Evolutionary conservation across 257 asterid genomes (phyloP).

Genomic region (Nicotiana benthamiana): DNA sequence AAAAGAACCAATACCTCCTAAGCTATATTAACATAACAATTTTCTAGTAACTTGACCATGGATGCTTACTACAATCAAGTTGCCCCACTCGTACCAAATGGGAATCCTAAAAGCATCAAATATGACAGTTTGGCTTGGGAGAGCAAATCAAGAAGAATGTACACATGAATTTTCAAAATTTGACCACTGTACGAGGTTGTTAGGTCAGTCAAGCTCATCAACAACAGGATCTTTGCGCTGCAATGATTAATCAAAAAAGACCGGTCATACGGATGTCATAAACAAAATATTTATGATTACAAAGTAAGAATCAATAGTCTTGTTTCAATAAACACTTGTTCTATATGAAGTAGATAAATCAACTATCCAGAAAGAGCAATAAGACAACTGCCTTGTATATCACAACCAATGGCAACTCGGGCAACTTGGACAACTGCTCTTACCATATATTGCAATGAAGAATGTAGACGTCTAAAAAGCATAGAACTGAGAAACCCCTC

Average conservation of each 20-base stretch:
- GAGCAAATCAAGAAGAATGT: slow-evolving; percentile 7
- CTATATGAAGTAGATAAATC: background rate
- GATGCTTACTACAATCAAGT: background rate
- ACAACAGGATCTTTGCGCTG: slow-evolving; percentile 9
- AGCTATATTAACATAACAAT: background rate
- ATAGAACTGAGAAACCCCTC: background rate
- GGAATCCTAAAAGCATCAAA: background rate
- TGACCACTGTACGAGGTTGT: background rate
- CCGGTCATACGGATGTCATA: background rate
- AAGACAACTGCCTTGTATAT: background rate
- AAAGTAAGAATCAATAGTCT: background rate
- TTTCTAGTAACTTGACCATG: background rate
- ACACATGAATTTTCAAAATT: background rate
- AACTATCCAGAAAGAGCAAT: background rate
- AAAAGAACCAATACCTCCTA: background rate
- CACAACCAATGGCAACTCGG: background rate
- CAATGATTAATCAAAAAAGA: background rate
- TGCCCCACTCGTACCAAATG: background rate
- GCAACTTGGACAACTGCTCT: slow-evolving; percentile 2
- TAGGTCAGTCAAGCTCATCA: background rate
- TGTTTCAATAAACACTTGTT: background rate
- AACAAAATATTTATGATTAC: background rate
- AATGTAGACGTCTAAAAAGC: background rate
- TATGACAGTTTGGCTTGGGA: background rate
- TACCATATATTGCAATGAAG: background rate